A percentile compares a stretch with the other conserved stretches of the same genome.
Conservation (phyloP, 148 eudicot species). For the Polygonum aviculare region DNA sequence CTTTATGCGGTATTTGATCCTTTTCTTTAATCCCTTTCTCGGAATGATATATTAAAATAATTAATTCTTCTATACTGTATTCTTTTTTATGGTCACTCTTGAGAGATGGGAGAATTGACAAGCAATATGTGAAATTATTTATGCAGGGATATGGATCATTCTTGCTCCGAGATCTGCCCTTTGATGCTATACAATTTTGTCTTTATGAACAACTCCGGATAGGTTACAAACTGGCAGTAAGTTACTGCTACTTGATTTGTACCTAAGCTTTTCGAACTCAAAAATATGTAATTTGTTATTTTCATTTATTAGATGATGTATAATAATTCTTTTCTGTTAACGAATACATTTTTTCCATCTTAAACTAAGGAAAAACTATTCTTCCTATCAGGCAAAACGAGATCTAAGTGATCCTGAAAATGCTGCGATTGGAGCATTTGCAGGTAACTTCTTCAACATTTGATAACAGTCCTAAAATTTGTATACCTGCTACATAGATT, state of each 20-base stretch:
- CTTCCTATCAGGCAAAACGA: constrained; percentile 56
- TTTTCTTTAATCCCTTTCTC: constrained; percentile 13
- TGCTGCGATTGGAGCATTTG: constrained; percentile 87
- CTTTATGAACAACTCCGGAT: constrained; percentile 87
- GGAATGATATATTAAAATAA: not conserved
- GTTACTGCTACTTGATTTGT: not conserved
- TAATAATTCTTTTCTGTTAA: not conserved
- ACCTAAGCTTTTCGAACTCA: not conserved
- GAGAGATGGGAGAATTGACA: not conserved
- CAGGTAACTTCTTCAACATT: constrained; percentile 33
- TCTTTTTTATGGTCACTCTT: not conserved
- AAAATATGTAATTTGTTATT: not conserved
- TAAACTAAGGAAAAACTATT: not conserved
- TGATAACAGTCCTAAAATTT: too few species aligned
- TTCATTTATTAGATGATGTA: not conserved
- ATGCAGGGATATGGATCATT: constrained; percentile 86
- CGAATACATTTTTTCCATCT: not conserved
- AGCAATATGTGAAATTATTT: not conserved
- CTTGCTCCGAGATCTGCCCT: constrained; percentile 86
- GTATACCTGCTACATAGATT: not conserved
- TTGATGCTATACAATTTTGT: constrained; percentile 96
- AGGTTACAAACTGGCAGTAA: constrained; percentile 84
- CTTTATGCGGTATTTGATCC: constrained; percentile 75
- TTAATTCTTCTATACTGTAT: not conserved
- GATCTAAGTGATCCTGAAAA: constrained; percentile 90